phyloP scores from a whole-genome alignment of 2,329 filamentous ascomycete species.

The Camillea tinctor region DNA sequence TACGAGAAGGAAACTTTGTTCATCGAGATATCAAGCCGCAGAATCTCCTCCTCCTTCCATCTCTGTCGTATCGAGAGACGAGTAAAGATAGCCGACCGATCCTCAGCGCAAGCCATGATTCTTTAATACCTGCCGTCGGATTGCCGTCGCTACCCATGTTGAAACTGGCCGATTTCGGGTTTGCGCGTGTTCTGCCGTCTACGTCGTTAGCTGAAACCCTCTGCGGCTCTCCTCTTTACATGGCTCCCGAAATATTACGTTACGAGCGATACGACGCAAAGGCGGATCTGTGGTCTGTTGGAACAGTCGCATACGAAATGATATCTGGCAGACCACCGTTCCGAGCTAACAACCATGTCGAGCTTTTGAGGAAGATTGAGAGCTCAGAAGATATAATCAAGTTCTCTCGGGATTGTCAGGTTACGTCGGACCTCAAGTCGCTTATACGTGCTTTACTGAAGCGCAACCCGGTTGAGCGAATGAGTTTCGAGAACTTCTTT shows the following conservation, averaged over 20 bases:
- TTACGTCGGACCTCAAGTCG: conserved; percentile 74
- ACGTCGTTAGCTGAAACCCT: conserved; percentile 94
- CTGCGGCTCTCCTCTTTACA: conserved; percentile 94
- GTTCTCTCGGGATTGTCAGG: conserved; percentile 71
- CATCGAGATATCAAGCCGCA: conserved; percentile 98
- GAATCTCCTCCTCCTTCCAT: conserved; percentile 87
- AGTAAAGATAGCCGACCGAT: conserved; percentile 65
- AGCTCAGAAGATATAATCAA: conserved; percentile 80
- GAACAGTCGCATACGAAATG: conserved; percentile 96
- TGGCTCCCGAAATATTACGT: conserved; percentile 95
- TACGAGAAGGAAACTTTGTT: conserved; percentile 81
- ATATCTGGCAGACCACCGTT: conserved; percentile 87
- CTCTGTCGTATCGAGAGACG: conserved; percentile 66
- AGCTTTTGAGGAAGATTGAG: conserved; percentile 89
- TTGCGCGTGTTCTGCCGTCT: conserved; percentile 85
- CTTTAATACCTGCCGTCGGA: conserved; percentile 76
- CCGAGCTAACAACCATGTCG: conserved; percentile 89
- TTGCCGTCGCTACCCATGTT: conserved; percentile 87
- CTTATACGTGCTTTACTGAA: conserved; percentile 81
- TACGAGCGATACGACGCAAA: conserved; percentile 98
- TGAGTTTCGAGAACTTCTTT: conserved; percentile 87
- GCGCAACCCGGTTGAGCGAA: conserved; percentile 78
- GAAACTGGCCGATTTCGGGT: conserved; percentile 98
- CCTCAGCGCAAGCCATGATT: conserved; percentile 74
- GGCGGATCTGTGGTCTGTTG: conserved; percentile 96